Evolutionary conservation across 768 basidiomycete species (phyloP), one percentile per base, ranked within the genome.

Genomic region (Hemileccinum impolitum): DNA sequence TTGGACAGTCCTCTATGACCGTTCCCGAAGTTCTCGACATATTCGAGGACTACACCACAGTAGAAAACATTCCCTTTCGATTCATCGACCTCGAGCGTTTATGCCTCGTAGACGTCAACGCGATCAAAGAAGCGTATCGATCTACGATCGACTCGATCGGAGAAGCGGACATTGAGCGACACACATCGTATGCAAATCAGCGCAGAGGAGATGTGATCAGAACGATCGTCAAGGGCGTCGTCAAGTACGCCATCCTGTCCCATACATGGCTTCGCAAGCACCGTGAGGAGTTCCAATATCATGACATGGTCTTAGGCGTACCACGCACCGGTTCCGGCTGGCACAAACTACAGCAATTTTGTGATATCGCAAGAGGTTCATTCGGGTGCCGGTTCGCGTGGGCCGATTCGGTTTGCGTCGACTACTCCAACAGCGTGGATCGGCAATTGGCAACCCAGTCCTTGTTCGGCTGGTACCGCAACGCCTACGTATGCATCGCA

Each of bases 161-260:
- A 21, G 60, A 61, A 45, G 40, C 18, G 8, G 60, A 61, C 23
- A 59, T 63, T 15, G 51, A 53, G 17, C 54, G 43, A 21, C 60
- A 62, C 13, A 53, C 60, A 0, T 56, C 61, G 19, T 53, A 61
- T n/a, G 53, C 54, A 13, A 59, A 63, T 26, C 60, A 61, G 21
- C 51, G 61, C 37, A 48, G 57, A 31, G 54, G 56, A 34, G 57
- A 60, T 5, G 60, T 63, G 13, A 57, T 63, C 23, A 39, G 43
- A 26, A 43, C 34, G 18, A 63, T 61, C 1, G 61, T 61, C 10
- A 62, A 50, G 12, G 45, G 57, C 10, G 43, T 55, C 47, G 42
- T 62, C 15, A 61, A 62, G 45, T 61, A 61, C 1, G 61, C 60
- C 19, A 32, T 56, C 31, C 47, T 61, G 21, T 53, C 60, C 1